These are phyloP conservation scores for Metschnikowia koreensis DNA, from an alignment of 805 yeast species.

Conservation along the genomic window DNA sequence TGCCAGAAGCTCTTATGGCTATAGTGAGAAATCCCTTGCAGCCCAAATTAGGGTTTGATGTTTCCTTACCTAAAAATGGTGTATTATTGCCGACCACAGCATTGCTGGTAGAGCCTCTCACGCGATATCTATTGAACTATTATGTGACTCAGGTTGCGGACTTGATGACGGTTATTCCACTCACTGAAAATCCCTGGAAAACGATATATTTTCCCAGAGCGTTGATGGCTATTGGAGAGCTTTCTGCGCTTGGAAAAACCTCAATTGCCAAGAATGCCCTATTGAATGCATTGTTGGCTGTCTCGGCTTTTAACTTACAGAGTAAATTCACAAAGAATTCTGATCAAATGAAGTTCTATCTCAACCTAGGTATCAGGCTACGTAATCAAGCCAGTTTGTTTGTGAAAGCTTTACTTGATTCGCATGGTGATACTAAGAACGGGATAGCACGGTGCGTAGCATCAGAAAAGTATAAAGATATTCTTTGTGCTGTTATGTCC, in stretches of 20 bases:
- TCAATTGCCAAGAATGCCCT: conserved; percentile 75
- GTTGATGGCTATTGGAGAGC: conserved; percentile 75
- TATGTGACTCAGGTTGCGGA: conserved; percentile 78
- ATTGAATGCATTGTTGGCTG: conserved; percentile 75
- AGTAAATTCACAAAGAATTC: conserved; percentile 68
- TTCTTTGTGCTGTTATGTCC: conserved; percentile 75
- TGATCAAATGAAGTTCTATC: conserved; percentile 62
- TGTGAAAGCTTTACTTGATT: conserved; percentile 52
- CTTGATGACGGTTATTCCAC: conserved; percentile 66
- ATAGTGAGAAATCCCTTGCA: conserved; percentile 39
- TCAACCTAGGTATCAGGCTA: conserved; percentile 69
- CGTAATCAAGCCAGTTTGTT: conserved; percentile 73
- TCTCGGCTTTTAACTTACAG: conserved; percentile 76
- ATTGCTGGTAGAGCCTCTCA: conserved; percentile 62
- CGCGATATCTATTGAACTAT: conserved; percentile 68
- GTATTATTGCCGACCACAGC: conserved; percentile 55
- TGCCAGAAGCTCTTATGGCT: conserved; percentile 57
- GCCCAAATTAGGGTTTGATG: conserved; percentile 45
- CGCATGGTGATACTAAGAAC: conserved; percentile 33
- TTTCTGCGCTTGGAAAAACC: conserved; percentile 69
- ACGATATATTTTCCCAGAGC: conserved; percentile 85
- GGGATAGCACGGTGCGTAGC: conserved; percentile 48
- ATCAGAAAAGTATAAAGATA: conserved; percentile 73
- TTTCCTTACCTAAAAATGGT: conserved; percentile 27
- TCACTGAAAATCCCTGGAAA: conserved; percentile 84